Evolutionary conservation across 371 early-diverging fungal genomes (phyloP).

Genomic region (Dichotomocladium elegans): DNA sequence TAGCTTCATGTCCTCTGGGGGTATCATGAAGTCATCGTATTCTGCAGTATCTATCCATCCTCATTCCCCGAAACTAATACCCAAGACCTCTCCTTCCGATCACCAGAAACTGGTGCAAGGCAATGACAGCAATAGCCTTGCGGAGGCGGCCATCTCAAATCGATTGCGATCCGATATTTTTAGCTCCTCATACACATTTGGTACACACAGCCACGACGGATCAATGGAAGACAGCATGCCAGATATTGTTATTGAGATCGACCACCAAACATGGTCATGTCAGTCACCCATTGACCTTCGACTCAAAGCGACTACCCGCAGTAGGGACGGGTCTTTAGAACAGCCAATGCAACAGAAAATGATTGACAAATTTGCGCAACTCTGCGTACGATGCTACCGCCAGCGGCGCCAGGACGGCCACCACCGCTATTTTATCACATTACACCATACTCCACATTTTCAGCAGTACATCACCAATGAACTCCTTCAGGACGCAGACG

Average conservation of each 20-base stretch:
- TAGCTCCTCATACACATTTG: constrained; percentile 1
- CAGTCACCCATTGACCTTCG: constrained; percentile 5
- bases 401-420: not conserved
- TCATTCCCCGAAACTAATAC: not conserved
- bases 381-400: constrained; percentile 27
- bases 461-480: constrained; percentile 17
- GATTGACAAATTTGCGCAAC: constrained; percentile 29
- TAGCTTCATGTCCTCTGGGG: constrained; percentile 23
- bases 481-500: no score
- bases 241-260: constrained; percentile 8
- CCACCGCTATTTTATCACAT: constrained; percentile 5
- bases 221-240: not conserved
- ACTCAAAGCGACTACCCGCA: not conserved
- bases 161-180: not conserved
- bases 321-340: not conserved
- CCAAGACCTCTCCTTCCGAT: not conserved
- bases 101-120: not conserved
- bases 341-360: constrained; percentile 1
- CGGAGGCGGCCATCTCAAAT: not conserved
- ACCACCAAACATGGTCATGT: constrained; percentile 6
- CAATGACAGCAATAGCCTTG: not conserved
- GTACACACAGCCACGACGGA: not conserved
- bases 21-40: constrained; percentile 8
- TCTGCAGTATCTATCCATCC: not conserved
- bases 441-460: constrained; percentile 24